phyloP scores from a whole-genome alignment of 2,329 filamentous ascomycete species.

The Trichoderma simmonsii region DNA sequence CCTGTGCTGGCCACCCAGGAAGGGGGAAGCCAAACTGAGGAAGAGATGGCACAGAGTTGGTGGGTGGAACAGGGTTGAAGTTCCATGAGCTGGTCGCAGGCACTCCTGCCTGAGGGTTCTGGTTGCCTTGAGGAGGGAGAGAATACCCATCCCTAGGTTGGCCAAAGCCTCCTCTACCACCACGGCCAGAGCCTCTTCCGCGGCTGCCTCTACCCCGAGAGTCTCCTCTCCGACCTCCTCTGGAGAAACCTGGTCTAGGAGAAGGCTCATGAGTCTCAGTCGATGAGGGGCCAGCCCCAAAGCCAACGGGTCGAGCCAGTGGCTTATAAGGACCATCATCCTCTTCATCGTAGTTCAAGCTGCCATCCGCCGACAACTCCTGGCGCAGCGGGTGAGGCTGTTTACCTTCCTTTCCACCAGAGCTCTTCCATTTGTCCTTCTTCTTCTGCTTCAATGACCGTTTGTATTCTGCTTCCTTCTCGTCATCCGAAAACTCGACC shows the following conservation, averaged over 20 bases:
- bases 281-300: constrained; percentile 49
- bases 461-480: constrained; percentile 84
- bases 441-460: constrained; percentile 65
- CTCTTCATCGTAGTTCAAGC: constrained; percentile 66
- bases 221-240: constrained; percentile 45
- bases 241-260: constrained; percentile 31
- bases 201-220: constrained; percentile 43
- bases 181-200: constrained; percentile 42
- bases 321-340: constrained; percentile 70
- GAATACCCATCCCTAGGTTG: constrained; percentile 41
- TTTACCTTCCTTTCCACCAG: constrained; percentile 39
- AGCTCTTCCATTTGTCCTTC: constrained; percentile 43
- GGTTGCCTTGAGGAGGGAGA: constrained; percentile 35
- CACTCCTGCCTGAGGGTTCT: constrained; percentile 30
- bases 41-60: constrained; percentile 19
- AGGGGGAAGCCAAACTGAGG: constrained; percentile 45
- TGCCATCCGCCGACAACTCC: constrained; percentile 39
- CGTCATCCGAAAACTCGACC: constrained; percentile 94
- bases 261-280: constrained; percentile 37
- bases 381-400: constrained; percentile 41
- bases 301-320: constrained; percentile 63
- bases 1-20: constrained; percentile 35
- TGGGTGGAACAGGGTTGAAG: constrained; percentile 14
- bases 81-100: constrained; percentile 22
- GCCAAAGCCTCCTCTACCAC: constrained; percentile 36